These are phyloP conservation scores for Hyaloraphidium curvatum DNA, from an alignment of 192 early-diverging fungal species.

Conservation along the genomic window DNA sequence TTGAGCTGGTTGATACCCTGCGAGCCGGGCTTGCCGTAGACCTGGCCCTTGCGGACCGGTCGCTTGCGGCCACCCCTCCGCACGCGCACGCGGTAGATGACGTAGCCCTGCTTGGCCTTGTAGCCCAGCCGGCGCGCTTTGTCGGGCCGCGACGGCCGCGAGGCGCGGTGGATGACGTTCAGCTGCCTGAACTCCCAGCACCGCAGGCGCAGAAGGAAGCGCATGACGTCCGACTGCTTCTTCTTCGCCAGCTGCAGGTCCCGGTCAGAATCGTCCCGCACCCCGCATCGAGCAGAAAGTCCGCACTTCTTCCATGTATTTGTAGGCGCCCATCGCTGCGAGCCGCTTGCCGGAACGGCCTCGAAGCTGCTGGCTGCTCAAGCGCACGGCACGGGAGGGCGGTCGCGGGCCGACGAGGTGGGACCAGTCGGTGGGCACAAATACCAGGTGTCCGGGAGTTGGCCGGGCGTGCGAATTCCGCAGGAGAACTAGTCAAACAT, in stretches of 20 bases:
- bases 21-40: slow-evolving; percentile 94
- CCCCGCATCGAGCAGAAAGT: too few relatives aligned
- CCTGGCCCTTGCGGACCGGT: slow-evolving; percentile 90
- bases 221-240: slow-evolving; percentile 99
- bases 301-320: too few relatives aligned
- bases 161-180: slow-evolving; percentile 96
- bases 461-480: too few relatives aligned
- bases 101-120: slow-evolving; percentile 99
- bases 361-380: too few relatives aligned
- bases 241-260: slow-evolving; percentile 97
- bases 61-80: slow-evolving; percentile 98
- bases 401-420: too few relatives aligned
- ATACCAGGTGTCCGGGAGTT: too few relatives aligned
- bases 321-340: too few relatives aligned
- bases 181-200: slow-evolving; percentile 99
- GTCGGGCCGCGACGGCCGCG: slow-evolving; percentile 93
- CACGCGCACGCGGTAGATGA: slow-evolving; percentile 97
- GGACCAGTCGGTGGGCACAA: too few relatives aligned
- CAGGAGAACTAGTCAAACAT: too few relatives aligned
- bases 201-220: slow-evolving; percentile 93
- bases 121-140: slow-evolving; percentile 99
- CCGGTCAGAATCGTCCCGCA: too few relatives aligned
- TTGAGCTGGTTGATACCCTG: slow-evolving; percentile 99
- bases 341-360: too few relatives aligned
- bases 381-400: too few relatives aligned